Evolutionary conservation across 139 green algal species (phyloP).

Genomic region (Chlamydomonas asymmetrica): DNA sequence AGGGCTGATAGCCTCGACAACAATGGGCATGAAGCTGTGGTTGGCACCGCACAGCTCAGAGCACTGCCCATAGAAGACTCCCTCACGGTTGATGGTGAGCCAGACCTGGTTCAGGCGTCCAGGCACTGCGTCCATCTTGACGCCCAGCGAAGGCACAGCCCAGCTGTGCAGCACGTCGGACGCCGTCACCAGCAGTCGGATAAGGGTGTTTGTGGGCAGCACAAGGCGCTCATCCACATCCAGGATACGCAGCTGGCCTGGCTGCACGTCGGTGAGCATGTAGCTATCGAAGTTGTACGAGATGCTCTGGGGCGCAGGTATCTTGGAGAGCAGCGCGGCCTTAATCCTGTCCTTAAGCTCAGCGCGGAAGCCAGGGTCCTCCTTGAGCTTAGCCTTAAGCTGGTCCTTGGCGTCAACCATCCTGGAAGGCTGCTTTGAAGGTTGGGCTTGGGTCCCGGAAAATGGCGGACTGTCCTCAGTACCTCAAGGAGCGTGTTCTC

Average conservation of each 20-base stretch:
- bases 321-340: slow-evolving; percentile 44
- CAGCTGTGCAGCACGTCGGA: slow-evolving; percentile 58
- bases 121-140: slow-evolving; percentile 69
- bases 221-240: slow-evolving; percentile 68
- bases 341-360: slow-evolving; percentile 63
- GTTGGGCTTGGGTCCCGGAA: no score
- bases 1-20: slow-evolving; percentile 68
- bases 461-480: not conserved
- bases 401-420: slow-evolving; percentile 32
- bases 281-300: slow-evolving; percentile 66
- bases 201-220: slow-evolving; percentile 66
- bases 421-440: no score
- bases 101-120: slow-evolving; percentile 69
- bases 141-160: slow-evolving; percentile 59
- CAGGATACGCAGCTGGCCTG: slow-evolving; percentile 61
- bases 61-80: slow-evolving; percentile 77
- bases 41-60: slow-evolving; percentile 72
- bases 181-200: slow-evolving; percentile 60
- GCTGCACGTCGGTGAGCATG: slow-evolving; percentile 45
- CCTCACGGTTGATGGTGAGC: slow-evolving; percentile 65
- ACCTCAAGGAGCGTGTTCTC: not conserved
- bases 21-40: slow-evolving; percentile 75
- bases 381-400: slow-evolving; percentile 52
- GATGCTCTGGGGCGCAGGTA: slow-evolving; percentile 37
- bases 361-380: slow-evolving; percentile 24